Percentiles rank a stretch among this genome's conserved stretches.
phyloP scores from a whole-genome alignment of 2,329 filamentous ascomycete genomes.

The Beauveria medogensis region DNA sequence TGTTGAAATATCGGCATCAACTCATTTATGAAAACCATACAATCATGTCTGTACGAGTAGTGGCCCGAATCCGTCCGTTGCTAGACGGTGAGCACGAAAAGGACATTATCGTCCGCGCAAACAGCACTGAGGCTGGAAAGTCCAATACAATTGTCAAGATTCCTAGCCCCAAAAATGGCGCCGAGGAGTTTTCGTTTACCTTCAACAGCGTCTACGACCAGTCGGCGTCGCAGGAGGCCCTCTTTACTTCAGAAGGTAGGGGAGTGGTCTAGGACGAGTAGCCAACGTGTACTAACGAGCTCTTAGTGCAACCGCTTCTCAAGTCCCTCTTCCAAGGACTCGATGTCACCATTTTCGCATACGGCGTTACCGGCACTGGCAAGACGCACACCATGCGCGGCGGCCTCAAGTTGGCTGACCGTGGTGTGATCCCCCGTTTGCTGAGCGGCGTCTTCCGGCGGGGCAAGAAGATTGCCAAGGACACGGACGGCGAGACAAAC shows the following conservation, averaged over 20 bases:
- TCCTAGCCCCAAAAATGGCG: slow-evolving; percentile 86
- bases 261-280: slow-evolving; percentile 13
- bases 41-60: slow-evolving; percentile 66
- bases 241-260: slow-evolving; percentile 84
- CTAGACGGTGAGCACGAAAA: slow-evolving; percentile 78
- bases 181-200: slow-evolving; percentile 85
- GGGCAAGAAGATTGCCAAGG: slow-evolving; percentile 77
- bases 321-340: slow-evolving; percentile 88
- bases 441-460: slow-evolving; percentile 80
- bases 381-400: slow-evolving; percentile 97
- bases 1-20: slow-evolving; percentile 9
- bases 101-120: slow-evolving; percentile 73
- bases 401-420: slow-evolving; percentile 74
- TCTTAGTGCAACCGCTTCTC: slow-evolving; percentile 72
- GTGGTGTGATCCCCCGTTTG: slow-evolving; percentile 79
- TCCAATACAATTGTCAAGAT: slow-evolving; percentile 70
- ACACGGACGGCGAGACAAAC: slow-evolving; percentile 59
- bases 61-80: slow-evolving; percentile 83
- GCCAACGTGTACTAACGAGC: background rate
- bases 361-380: slow-evolving; percentile 86
- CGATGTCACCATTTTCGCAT: slow-evolving; percentile 85
- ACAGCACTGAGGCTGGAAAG: slow-evolving; percentile 52
- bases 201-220: slow-evolving; percentile 91
- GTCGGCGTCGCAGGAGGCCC: slow-evolving; percentile 68
- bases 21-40: slow-evolving; percentile 4